A percentile compares a stretch with the other conserved stretches of the same genome.
Evolutionary conservation across 2,329 filamentous ascomycete species (phyloP).

Genomic region (Aureobasidium sp.): DNA sequence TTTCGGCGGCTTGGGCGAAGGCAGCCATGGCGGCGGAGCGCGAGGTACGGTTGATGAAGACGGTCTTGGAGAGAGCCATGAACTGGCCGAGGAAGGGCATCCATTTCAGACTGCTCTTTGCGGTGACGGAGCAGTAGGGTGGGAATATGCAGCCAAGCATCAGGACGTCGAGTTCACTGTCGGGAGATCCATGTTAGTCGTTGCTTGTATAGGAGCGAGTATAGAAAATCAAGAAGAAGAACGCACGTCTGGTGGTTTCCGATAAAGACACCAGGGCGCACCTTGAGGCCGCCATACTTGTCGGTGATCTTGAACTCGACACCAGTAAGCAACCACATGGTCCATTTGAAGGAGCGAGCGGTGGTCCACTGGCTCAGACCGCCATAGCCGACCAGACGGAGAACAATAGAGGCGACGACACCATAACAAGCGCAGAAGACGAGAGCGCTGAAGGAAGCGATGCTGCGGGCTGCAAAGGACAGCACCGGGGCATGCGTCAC

Average conservation of each 20-base stretch:
- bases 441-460: slow-evolving; percentile 37
- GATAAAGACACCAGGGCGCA: slow-evolving; percentile 79
- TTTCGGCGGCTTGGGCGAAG: slow-evolving; percentile 73
- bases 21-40: slow-evolving; percentile 73
- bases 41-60: slow-evolving; percentile 93
- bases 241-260: slow-evolving; percentile 80
- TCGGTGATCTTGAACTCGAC: slow-evolving; percentile 67
- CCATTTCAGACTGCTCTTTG: slow-evolving; percentile 75
- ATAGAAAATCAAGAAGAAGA: neutral
- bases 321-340: slow-evolving; percentile 69
- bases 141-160: slow-evolving; percentile 88
- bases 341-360: slow-evolving; percentile 70
- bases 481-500: slow-evolving; percentile 29
- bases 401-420: slow-evolving; percentile 62
- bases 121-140: slow-evolving; percentile 84
- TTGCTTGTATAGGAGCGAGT: too few relatives aligned
- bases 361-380: slow-evolving; percentile 80
- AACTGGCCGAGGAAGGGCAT: slow-evolving; percentile 91
- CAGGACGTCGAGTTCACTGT: slow-evolving; percentile 77
- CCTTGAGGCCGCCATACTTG: slow-evolving; percentile 54
- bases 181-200: neutral
- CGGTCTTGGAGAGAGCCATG: slow-evolving; percentile 73
- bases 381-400: slow-evolving; percentile 65
- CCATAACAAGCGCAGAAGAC: slow-evolving; percentile 58
- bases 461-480: slow-evolving; percentile 61